These are phyloP conservation scores for Beauveria sp. DNA, from an alignment of 2,329 filamentous ascomycete genomes.

Conservation along the genomic window DNA sequence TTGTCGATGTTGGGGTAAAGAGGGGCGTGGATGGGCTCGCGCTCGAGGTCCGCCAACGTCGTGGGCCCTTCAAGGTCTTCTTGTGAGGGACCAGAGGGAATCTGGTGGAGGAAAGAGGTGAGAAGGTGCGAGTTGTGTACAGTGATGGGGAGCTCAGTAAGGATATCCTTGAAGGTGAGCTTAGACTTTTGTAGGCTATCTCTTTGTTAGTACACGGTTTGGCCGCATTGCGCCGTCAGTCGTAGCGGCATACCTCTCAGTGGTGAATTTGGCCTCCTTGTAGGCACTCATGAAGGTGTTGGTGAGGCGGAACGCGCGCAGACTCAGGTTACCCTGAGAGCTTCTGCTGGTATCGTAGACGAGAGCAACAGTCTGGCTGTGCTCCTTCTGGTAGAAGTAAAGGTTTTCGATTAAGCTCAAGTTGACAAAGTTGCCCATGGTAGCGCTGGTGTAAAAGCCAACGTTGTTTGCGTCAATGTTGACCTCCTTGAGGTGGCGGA, in stretches of 20 bases:
- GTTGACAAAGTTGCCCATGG: slow-evolving; percentile 98
- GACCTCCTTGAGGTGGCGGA: slow-evolving; percentile 90
- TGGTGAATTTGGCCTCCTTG: slow-evolving; percentile 97
- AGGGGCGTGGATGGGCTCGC: slow-evolving; percentile 53
- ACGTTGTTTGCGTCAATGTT: slow-evolving; percentile 98
- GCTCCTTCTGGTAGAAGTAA: slow-evolving; percentile 93
- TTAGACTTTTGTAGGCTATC: slow-evolving; percentile 86
- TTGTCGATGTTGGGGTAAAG: slow-evolving; percentile 84
- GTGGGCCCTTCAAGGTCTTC: slow-evolving; percentile 67
- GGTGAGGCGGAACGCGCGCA: slow-evolving; percentile 89
- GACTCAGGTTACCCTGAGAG: slow-evolving; percentile 80
- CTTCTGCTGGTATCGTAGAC: slow-evolving; percentile 95
- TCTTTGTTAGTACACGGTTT: slow-evolving; percentile 10
- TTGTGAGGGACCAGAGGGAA: slow-evolving; percentile 57
- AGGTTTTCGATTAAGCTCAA: slow-evolving; percentile 95
- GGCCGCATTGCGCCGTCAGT: not conserved
- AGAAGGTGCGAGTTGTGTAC: slow-evolving; percentile 97
- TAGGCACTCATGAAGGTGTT: slow-evolving; percentile 79
- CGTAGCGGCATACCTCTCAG: slow-evolving; percentile 64
- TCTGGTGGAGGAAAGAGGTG: slow-evolving; percentile 89
- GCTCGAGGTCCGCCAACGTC: slow-evolving; percentile 70
- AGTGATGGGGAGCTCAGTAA: slow-evolving; percentile 80
- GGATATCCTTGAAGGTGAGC: slow-evolving; percentile 86
- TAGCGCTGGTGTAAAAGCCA: slow-evolving; percentile 97
- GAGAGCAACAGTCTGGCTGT: slow-evolving; percentile 78